Evolutionary conservation across 352 stramenopile species (phyloP), one percentile per base, ranked within the genome.

Genomic region (Phytopythium delawarense): DNA sequence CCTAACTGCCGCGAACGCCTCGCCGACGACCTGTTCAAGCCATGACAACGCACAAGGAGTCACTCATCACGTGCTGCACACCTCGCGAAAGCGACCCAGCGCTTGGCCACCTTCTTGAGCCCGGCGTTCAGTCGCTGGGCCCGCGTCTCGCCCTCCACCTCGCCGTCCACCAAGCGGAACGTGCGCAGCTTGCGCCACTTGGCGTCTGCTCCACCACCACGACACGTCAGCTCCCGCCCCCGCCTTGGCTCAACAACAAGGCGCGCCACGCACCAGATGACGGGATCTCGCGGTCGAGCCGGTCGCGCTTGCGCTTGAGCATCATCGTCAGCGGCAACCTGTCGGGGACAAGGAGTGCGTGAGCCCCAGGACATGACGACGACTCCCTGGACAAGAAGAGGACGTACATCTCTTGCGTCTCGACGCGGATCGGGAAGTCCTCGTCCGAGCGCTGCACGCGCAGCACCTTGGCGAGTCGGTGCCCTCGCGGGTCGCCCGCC

Each of bases 151-250:
- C 75, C 83, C 40, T 87, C 70, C 15, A 87, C 78, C 58, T 86
- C 64, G 56, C 83, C 81, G 57, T 86, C 67, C 8, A 88, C 69
- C 21, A 92, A 69, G 20, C 64, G 70, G 53, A 89, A 92, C 50
- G 83, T 92, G 34, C 83, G 77, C 59, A 92, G 75, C 63, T 92
- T 92, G 46, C 83, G 67, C 83, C 83, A 92, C 37, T 89, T 86
- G 39, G 76, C 73, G 54, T 74, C 81, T 91, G 52, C 25, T 45
- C 42, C 23, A 52, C 46, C 32, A 61, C 48, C 48, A 35, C 1
- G 23, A 39, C 65, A 25, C 37, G 52, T 59, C 8, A 61, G 54
- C 11, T 8, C 11, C 18, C 45, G 52, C 61, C 12, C 34, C 21
- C 16, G 21, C 50, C 6, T 28, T 35, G 21, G 6, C 18, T 50